phyloP scores from a whole-genome alignment of 2,329 filamentous ascomycete genomes.

The Ambrosiella xylebori region DNA sequence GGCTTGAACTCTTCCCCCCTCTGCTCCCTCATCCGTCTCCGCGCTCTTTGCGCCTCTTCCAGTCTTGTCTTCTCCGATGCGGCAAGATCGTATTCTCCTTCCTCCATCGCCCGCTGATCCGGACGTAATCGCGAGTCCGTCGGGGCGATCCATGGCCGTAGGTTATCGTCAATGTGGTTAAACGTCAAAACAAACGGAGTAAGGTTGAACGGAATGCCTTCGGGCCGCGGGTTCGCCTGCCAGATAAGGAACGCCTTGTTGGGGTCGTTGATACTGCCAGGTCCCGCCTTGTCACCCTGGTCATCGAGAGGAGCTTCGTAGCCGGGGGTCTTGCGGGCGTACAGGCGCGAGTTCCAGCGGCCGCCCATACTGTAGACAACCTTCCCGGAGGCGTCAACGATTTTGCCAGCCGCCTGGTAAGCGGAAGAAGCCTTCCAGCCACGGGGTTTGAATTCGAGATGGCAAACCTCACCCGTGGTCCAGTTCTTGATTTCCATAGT shows the following conservation, averaged over 20 bases:
- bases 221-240: slow-evolving; percentile 68
- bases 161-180: slow-evolving; percentile 76
- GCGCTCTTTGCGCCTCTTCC: slow-evolving; percentile 75
- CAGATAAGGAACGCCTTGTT: slow-evolving; percentile 77
- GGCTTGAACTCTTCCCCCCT: slow-evolving; percentile 67
- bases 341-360: slow-evolving; percentile 94
- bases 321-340: slow-evolving; percentile 79
- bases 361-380: slow-evolving; percentile 82
- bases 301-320: slow-evolving; percentile 60
- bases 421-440: slow-evolving; percentile 92
- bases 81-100: slow-evolving; percentile 89
- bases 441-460: slow-evolving; percentile 82
- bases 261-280: slow-evolving; percentile 42
- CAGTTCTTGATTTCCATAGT: slow-evolving; percentile 95
- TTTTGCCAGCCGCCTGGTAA: slow-evolving; percentile 74
- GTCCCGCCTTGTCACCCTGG: slow-evolving; percentile 28
- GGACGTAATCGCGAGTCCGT: slow-evolving; percentile 87
- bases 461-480: slow-evolving; percentile 81
- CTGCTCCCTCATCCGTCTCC: slow-evolving; percentile 54
- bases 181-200: slow-evolving; percentile 91
- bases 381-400: slow-evolving; percentile 60
- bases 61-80: slow-evolving; percentile 87
- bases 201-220: slow-evolving; percentile 86
- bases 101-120: slow-evolving; percentile 95
- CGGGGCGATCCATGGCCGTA: slow-evolving; percentile 62